Conservation (phyloP, 179 eudicot species). For the Pouteria campechiana region DNA sequence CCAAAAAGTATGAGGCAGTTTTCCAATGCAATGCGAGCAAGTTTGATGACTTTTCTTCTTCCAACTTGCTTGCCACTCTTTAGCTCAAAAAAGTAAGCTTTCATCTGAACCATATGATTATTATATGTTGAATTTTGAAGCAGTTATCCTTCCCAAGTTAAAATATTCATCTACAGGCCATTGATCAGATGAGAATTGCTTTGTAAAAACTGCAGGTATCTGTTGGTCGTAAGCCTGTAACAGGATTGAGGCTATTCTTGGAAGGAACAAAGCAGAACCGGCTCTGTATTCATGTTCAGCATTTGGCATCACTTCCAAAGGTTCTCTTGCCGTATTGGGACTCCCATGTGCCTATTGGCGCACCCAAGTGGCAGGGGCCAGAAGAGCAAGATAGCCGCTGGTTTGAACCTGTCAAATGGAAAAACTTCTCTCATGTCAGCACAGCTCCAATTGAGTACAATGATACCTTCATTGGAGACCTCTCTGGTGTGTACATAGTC, state of each 20-base stretch:
- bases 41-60: too few relatives aligned
- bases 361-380: conserved; percentile 86
- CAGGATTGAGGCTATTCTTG: conserved; percentile 59
- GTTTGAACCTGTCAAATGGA: conserved; percentile 91
- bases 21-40: too few relatives aligned
- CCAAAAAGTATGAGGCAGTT: too few relatives aligned
- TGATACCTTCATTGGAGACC: conserved; percentile 49
- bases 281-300: conserved; percentile 60
- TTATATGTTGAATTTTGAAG: too few relatives aligned
- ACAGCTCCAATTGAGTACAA: conserved; percentile 76
- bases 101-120: too few relatives aligned
- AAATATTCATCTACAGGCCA: too few relatives aligned
- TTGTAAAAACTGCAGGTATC: conserved; percentile 59
- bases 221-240: conserved; percentile 85
- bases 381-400: conserved; percentile 95
- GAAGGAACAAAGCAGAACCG: conserved; percentile 81
- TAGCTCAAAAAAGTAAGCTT: too few relatives aligned
- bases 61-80: too few relatives aligned
- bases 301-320: conserved; percentile 61
- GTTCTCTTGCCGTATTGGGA: conserved; percentile 77
- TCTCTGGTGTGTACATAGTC: conserved; percentile 58
- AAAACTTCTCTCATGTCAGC: conserved; percentile 83
- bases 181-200: too few relatives aligned
- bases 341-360: conserved; percentile 64
- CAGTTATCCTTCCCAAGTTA: too few relatives aligned